Evolutionary conservation across 257 asterid genomes (phyloP).

Genomic region (Nicotiana sylvestris): DNA sequence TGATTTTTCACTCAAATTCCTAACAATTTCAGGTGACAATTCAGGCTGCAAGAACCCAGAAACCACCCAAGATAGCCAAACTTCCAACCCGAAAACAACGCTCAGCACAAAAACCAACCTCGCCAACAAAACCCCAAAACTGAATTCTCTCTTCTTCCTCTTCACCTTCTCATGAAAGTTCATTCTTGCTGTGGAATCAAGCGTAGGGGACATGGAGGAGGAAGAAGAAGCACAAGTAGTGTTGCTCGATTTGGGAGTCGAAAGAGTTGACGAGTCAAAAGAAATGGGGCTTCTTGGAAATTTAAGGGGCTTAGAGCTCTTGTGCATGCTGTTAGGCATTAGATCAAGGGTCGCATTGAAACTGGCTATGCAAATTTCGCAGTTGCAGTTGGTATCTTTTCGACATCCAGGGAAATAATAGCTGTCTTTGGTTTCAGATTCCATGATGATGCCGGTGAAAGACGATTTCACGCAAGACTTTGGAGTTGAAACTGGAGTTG

Average conservation of each 20-base stretch:
- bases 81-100: slow-evolving; percentile 38
- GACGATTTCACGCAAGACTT: slow-evolving; percentile 54
- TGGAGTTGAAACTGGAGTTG: slow-evolving; percentile 38
- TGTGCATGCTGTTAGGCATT: slow-evolving; percentile 41
- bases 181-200: slow-evolving; percentile 23
- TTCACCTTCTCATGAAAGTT: slow-evolving; percentile 24
- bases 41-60: slow-evolving; percentile 34
- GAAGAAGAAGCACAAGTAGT: slow-evolving; percentile 8
- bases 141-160: slow-evolving; percentile 32
- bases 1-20: slow-evolving; percentile 43
- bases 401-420: slow-evolving; percentile 76
- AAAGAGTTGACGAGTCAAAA: slow-evolving; percentile 33
- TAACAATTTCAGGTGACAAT: slow-evolving; percentile 40
- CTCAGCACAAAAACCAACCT: slow-evolving; percentile 37
- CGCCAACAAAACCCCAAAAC: slow-evolving; percentile 24
- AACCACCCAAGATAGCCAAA: slow-evolving; percentile 42
- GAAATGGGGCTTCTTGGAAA: slow-evolving; percentile 50
- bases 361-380: slow-evolving; percentile 79
- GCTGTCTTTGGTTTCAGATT: slow-evolving; percentile 48
- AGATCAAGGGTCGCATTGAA: slow-evolving; percentile 82
- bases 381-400: slow-evolving; percentile 74
- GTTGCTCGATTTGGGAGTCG: slow-evolving; percentile 37
- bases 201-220: slow-evolving; percentile 22
- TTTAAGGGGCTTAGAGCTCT: slow-evolving; percentile 39
- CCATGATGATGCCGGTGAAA: slow-evolving; percentile 34